Conservation (phyloP, 2,329 filamentous ascomycete species). For the Pseudocercospora fuligena region DNA sequence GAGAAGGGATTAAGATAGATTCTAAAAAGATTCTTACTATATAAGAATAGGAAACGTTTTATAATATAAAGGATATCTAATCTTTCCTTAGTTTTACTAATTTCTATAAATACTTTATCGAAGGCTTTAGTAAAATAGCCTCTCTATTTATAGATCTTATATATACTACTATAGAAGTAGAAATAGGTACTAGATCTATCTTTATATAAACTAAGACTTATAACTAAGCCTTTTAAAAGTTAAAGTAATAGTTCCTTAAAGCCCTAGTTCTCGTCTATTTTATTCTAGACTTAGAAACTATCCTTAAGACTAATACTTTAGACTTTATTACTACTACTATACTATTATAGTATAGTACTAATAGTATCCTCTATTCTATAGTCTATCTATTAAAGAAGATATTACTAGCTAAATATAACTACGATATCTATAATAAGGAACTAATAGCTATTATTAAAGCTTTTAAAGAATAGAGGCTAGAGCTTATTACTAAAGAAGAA, state of each 20-base stretch:
- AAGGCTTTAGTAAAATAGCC: background rate
- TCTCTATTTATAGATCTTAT: background rate
- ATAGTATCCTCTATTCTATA: too few species aligned
- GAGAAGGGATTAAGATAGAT: slow-evolving; percentile 22
- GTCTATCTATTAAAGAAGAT: too few species aligned
- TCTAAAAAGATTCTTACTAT: slow-evolving; percentile 21
- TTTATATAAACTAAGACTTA: background rate
- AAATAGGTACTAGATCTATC: background rate
- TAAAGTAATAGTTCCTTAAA: background rate
- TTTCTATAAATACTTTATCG: too few species aligned
- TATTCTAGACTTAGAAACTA: background rate
- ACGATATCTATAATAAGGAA: too few species aligned
- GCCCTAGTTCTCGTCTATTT: background rate
- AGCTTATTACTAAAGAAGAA: slow-evolving; percentile 21
- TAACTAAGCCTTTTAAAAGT: background rate
- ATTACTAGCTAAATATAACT: too few species aligned
- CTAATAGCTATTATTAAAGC: slow-evolving; percentile 18
- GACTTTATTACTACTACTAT: too few species aligned
- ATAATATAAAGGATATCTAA: slow-evolving; percentile 23
- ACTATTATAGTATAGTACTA: too few species aligned
- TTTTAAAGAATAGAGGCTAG: slow-evolving; percentile 35
- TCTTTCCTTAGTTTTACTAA: slow-evolving; percentile 1
- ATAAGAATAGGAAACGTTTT: slow-evolving; percentile 19
- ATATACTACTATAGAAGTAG: background rate
- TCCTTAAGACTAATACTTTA: background rate